Evolutionary conservation across 106 monocot genomes (phyloP), one percentile per base, ranked within the genome.

Genomic region (Dendrobium huoshanense): DNA sequence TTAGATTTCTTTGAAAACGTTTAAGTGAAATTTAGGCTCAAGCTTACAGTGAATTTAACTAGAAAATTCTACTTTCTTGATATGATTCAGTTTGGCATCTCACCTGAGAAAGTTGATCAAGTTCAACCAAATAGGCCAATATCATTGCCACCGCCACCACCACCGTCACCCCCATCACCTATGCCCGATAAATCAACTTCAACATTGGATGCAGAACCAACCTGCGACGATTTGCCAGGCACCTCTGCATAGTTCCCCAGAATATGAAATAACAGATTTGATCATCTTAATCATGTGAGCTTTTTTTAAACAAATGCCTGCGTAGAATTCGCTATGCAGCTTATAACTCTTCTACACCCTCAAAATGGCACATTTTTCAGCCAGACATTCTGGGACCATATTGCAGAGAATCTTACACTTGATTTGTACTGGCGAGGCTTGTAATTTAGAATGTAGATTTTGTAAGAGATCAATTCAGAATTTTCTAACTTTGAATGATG

Each of bases 81-180:
- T 51, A 10, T 51, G 51, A 51, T 73, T 82, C 88, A 96, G 96
- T 94, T 93, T 85, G 91, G 88, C 2, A 80, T 88, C 41, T 91
- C 85, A 7, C 29, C 85, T 1, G 91, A 88, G 80, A 84, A 88
- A 85, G 93, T 82, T 54, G 91, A 94, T 10, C 73, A 88, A 79
- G 86, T 92, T 79, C 85, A 83, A 67, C 96, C 96, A 22, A 93
- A 90, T 54, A 86, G 96, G 80, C 93, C 88, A 4, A 77, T 80
- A 13, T 88, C 85, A 75, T 87, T 85, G 42, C 80, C 86, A 16
- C 72, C 73, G 16, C 41, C 73, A 44, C 43, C 74, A 0, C 8
- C 74, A 4, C 43, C 19, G 19, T 7, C 41, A 49, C n/a, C 51
- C 0, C 51, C 51, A 51, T 51, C 15, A 13, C 51, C 51, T 16